Conservation (phyloP, 768 basidiomycete genomes). For the Russula sp. region DNA sequence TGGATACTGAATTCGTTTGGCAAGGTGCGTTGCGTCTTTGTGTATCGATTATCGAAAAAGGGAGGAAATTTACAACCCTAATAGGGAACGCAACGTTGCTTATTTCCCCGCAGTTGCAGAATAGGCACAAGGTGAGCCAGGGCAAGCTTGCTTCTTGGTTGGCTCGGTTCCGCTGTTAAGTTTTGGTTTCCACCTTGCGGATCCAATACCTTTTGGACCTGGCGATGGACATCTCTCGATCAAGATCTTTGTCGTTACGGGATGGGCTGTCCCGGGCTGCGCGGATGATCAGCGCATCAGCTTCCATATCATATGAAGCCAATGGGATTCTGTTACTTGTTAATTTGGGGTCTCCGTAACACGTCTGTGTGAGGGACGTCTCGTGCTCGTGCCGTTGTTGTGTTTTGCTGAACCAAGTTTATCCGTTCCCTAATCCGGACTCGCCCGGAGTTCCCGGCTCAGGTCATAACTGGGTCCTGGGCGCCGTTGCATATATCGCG, state of each 20-base stretch:
- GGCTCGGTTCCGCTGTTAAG: background rate
- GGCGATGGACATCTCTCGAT: background rate
- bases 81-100: background rate
- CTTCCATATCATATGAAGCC: background rate
- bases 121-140: conserved; percentile 7
- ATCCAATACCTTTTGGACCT: too few relatives aligned
- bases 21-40: conserved; percentile 1
- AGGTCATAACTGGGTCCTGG: conserved; percentile 78
- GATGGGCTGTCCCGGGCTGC: too few relatives aligned
- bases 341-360: too few relatives aligned
- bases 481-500: conserved; percentile 75
- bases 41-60: background rate
- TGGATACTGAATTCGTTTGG: background rate
- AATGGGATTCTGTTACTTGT: background rate
- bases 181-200: background rate
- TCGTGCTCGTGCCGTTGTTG: background rate
- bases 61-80: background rate
- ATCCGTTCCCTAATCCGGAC: conserved; percentile 58
- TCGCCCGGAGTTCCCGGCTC: conserved; percentile 66
- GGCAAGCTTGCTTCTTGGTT: background rate
- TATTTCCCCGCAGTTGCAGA: conserved; percentile 16
- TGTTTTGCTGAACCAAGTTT: background rate
- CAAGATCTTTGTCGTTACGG: conserved; percentile 14
- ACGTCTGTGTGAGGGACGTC: background rate
- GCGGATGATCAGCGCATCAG: background rate